These are phyloP conservation scores for Colletotrichum plurivorum DNA, from an alignment of 2,329 filamentous ascomycete species.

Conservation along the genomic window DNA sequence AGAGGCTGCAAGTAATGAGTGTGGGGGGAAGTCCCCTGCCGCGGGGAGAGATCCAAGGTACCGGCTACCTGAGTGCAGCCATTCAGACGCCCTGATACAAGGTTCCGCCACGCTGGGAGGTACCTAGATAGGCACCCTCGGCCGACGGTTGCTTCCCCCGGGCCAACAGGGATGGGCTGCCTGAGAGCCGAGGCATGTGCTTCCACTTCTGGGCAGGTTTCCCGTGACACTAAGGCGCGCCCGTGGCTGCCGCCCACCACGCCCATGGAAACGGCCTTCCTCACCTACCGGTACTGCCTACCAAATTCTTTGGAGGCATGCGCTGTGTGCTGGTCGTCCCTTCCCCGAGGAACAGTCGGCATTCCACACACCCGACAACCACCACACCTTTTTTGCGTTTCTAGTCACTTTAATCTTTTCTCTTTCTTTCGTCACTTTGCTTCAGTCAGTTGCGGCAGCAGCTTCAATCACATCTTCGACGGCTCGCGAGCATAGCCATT, in stretches of 20 bases:
- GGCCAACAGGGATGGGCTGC: conserved; percentile 13
- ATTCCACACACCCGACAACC: conserved; percentile 13
- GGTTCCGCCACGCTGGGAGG: too few species aligned
- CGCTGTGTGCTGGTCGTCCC: too few species aligned
- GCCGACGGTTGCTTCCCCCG: not conserved
- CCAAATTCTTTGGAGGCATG: not conserved
- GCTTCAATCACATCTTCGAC: not conserved
- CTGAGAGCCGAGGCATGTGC: conserved; percentile 41
- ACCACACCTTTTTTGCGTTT: not conserved
- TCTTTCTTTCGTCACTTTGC: not conserved
- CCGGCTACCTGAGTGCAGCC: not conserved
- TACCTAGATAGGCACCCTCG: conserved; percentile 2
- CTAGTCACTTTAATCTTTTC: conserved; percentile 2
- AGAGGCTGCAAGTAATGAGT: conserved; percentile 14
- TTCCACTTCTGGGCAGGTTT: conserved; percentile 7
- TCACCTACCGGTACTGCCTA: too few species aligned
- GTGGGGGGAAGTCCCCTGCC: conserved; percentile 37
- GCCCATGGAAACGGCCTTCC: too few species aligned
- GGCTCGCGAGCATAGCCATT: not conserved
- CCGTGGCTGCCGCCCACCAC: too few species aligned
- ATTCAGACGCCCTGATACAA: too few species aligned
- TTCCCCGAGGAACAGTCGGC: not conserved
- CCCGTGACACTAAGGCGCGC: not conserved
- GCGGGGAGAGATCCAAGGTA: not conserved
- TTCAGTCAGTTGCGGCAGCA: not conserved